These are phyloP conservation scores for Linderina pennispora DNA, from an alignment of 192 early-diverging fungal genomes.

Conservation along the genomic window DNA sequence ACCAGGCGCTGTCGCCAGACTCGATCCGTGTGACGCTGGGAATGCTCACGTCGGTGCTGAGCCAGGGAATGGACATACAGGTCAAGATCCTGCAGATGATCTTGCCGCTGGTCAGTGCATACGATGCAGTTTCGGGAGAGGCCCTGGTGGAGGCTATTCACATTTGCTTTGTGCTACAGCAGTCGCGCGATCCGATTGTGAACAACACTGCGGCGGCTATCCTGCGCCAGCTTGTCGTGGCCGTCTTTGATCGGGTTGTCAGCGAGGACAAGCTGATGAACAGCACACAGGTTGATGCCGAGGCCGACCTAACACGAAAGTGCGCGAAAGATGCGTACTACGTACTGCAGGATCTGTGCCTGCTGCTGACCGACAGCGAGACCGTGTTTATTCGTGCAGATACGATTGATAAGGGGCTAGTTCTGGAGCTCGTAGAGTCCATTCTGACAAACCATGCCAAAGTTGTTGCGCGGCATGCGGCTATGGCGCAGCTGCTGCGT, in stretches of 20 bases:
- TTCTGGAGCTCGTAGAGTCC: constrained; percentile 90
- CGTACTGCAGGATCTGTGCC: constrained; percentile 86
- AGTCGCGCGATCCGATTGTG: constrained; percentile 59
- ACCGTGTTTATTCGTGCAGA: constrained; percentile 54
- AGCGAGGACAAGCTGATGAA: constrained; percentile 9
- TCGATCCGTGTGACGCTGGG: constrained; percentile 61
- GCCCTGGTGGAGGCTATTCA: constrained; percentile 78
- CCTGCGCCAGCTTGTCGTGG: constrained; percentile 39
- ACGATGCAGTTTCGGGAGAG: constrained; percentile 67
- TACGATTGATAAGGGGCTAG: constrained; percentile 61
- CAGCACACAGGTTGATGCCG: not conserved
- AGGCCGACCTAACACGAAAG: constrained; percentile 38
- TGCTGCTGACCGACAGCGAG: constrained; percentile 62
- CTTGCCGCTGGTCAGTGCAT: constrained; percentile 80
- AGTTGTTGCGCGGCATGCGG: constrained; percentile 73
- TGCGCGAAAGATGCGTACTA: constrained; percentile 79
- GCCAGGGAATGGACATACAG: constrained; percentile 76
- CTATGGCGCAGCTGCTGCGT: constrained; percentile 63
- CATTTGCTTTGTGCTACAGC: constrained; percentile 79
- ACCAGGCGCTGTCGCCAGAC: constrained; percentile 22
- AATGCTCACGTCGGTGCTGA: constrained; percentile 63
- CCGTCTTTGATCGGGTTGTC: constrained; percentile 47
- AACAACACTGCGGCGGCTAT: constrained; percentile 40
- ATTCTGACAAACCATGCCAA: constrained; percentile 72
- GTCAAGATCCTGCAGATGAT: constrained; percentile 91